Evolutionary conservation across 768 basidiomycete species (phyloP).

Genomic region (Phaeotremella skinneri): DNA sequence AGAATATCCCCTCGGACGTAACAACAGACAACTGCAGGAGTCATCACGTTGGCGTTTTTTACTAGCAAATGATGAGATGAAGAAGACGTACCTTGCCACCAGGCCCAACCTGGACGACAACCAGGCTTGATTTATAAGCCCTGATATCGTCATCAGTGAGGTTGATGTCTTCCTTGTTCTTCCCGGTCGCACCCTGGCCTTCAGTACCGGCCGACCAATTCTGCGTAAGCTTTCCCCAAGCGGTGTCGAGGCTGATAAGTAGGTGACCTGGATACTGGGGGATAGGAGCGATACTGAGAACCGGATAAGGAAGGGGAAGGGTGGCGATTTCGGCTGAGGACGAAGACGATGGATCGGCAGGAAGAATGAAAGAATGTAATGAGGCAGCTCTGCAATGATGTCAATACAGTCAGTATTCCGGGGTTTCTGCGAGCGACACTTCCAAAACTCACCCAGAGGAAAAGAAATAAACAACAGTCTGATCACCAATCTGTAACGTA

Average conservation of each 20-base stretch:
- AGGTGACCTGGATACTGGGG: conserved; percentile 21
- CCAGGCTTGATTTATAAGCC: conserved; percentile 10
- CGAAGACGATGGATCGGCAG: conserved; percentile 13
- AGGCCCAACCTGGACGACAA: conserved; percentile 18
- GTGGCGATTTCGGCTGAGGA: conserved; percentile 24
- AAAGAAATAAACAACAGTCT: conserved; percentile 45
- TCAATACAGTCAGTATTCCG: no score
- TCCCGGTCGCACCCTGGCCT: conserved; percentile 12
- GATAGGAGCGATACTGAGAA: conserved; percentile 36
- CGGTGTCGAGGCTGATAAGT: conserved; percentile 41
- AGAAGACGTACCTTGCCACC: conserved; percentile 24
- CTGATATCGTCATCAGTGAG: conserved; percentile 14
- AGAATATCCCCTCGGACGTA: background rate
- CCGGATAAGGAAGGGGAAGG: conserved; percentile 30
- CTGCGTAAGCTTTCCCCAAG: conserved; percentile 41
- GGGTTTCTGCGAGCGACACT: background rate
- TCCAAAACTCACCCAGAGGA: conserved; percentile 43
- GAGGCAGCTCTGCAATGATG: conserved; percentile 28
- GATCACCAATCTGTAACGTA: conserved; percentile 22
- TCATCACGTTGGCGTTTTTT: background rate
- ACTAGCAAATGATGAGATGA: background rate
- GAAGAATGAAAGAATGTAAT: conserved; percentile 40
- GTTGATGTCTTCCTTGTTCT: conserved; percentile 7
- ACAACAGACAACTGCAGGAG: background rate
- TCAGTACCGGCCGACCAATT: conserved; percentile 20